Conservation (phyloP, 2,329 filamentous ascomycete species). For the Penicillium sp. region DNA sequence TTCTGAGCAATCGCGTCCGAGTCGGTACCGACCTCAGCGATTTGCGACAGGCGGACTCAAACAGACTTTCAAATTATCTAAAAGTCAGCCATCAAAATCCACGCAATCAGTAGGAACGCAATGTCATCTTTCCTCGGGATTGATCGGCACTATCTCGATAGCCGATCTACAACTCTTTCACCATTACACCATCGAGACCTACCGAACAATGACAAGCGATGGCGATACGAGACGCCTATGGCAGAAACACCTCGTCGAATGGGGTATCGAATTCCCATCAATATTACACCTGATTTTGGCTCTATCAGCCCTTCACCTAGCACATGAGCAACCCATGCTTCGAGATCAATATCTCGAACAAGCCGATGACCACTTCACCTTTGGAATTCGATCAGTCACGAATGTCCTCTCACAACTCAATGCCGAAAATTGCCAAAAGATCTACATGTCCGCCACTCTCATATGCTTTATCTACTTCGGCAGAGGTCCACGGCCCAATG, state of each 20-base stretch:
- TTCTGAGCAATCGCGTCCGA: conserved; percentile 2
- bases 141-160: conserved; percentile 20
- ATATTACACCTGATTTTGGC: conserved; percentile 35
- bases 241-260: conserved; percentile 31
- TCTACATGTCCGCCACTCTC: conserved; percentile 33
- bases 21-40: conserved; percentile 22
- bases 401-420: conserved; percentile 26
- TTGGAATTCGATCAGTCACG: conserved; percentile 34
- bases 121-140: conserved; percentile 12
- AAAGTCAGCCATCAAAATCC: neutral
- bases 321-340: conserved; percentile 17
- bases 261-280: conserved; percentile 31
- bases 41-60: conserved; percentile 1
- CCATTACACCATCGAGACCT: conserved; percentile 29
- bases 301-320: conserved; percentile 30
- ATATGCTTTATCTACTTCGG: conserved; percentile 37
- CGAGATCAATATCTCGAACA: conserved; percentile 23
- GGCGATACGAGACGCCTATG: conserved; percentile 26
- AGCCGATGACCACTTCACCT: conserved; percentile 36
- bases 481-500: conserved; percentile 26
- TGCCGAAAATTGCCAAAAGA: conserved; percentile 29
- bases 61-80: conserved; percentile 11
- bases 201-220: conserved; percentile 25
- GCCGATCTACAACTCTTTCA: conserved; percentile 33
- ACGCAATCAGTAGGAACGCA: conserved; percentile 11